Base-by-base conservation (phyloP, 2,329 filamentous ascomycete genomes). In the Sporothrix phasma region DNA sequence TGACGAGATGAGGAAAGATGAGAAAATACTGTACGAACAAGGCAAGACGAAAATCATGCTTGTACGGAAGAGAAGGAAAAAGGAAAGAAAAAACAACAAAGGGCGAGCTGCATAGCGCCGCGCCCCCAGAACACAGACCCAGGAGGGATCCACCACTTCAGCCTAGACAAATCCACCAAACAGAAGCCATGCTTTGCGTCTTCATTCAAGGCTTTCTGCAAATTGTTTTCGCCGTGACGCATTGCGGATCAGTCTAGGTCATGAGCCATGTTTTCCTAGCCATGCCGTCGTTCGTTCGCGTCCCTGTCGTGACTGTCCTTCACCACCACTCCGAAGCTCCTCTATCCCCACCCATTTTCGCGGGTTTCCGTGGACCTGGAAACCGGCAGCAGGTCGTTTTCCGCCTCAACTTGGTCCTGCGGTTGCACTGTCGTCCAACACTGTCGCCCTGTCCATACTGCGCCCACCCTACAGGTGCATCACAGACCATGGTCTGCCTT, bases 131-230 rank as follows among this genome's bases (percentile, higher is more conserved):
- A 34, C 37, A 37, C 51, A 41, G 19, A 13, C 34, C 51, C 37
- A 56, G 51, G 51, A 56, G 39, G 51, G 31, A 29, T 24, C 51
- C 51, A 56, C 47, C 29, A 31, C 47, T n/a, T 8, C 58, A 46
- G 59, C 26, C 19, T 51, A 15, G 22, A 31, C 41, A 41, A 37
- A 41, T 53, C 60, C 60, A 62, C 60, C 60, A 62, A 62, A 62
- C 46, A 62, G 46, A 54, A 22, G 37, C 34, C 60, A 29, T 41
- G 45, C 61, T 62, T 43, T 62, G 11, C n/a, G 15, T 26, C 22
- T 54, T 62, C 34, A 22, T 37, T 54, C 17, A 17, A 8, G 24
- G 29, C n/a, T 43, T 43, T 39, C 51, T 29, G 15, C 24, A 24
- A 11, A 43, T 24, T 29, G 49, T 31, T 54, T n/a, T 31, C 49